Evolutionary conservation across 768 basidiomycete species (phyloP).

Genomic region (Chalciporus piperatus): DNA sequence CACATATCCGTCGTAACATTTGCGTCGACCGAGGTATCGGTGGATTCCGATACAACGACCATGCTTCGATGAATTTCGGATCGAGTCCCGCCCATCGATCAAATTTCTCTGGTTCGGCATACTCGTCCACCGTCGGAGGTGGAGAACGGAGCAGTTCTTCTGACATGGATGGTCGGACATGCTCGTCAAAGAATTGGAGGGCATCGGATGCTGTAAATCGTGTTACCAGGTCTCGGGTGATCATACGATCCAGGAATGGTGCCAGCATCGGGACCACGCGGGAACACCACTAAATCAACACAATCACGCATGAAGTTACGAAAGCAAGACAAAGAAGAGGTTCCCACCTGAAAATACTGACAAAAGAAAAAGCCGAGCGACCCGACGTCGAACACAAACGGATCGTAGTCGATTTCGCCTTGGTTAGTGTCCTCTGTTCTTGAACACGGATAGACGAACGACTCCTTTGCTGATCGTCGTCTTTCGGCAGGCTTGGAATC

Average conservation of each 20-base stretch:
- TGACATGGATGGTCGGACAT: too few relatives aligned
- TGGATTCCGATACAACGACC: not conserved
- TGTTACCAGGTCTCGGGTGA: too few relatives aligned
- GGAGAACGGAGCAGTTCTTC: too few relatives aligned
- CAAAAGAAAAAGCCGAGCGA: constrained; percentile 22
- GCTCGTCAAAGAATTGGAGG: too few relatives aligned
- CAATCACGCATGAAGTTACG: too few relatives aligned
- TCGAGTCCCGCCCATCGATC: constrained; percentile 3
- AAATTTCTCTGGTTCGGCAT: not conserved
- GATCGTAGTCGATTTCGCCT: constrained; percentile 26
- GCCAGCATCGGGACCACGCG: constrained; percentile 24
- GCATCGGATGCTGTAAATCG: too few relatives aligned
- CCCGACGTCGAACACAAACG: constrained; percentile 28
- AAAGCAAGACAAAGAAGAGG: too few relatives aligned
- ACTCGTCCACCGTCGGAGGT: too few relatives aligned
- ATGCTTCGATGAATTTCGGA: not conserved
- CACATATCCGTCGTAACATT: constrained; percentile 1
- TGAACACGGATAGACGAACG: not conserved
- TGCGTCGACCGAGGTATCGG: not conserved
- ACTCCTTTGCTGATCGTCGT: constrained; percentile 3
- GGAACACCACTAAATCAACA: not conserved
- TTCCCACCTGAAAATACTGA: not conserved
- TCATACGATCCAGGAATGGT: constrained; percentile 19
- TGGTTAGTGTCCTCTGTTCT: constrained; percentile 13
- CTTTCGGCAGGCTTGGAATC: not conserved